Conservation (phyloP, 805 yeast genomes). For the Candida pseudoglaebosa region DNA sequence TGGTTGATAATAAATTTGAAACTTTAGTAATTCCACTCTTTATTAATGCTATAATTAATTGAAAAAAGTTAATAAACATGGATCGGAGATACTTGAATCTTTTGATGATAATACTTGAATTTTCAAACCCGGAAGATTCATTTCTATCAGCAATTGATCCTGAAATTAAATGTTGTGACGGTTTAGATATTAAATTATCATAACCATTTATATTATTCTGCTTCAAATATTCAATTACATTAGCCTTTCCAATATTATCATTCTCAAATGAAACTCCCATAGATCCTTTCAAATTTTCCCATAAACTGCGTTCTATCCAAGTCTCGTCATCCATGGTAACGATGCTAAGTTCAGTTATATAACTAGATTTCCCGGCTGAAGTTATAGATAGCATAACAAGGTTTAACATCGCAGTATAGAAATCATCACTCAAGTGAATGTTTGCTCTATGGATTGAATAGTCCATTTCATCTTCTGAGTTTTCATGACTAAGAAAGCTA, state of each 20-base stretch:
- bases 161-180: conserved; percentile 21
- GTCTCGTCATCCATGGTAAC: conserved; percentile 49
- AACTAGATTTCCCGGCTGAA: conserved; percentile 65
- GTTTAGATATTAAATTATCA: conserved; percentile 26
- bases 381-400: conserved; percentile 61
- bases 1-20: neutral
- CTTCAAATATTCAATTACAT: conserved; percentile 8
- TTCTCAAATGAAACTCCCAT: neutral
- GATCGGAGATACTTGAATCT: conserved; percentile 18
- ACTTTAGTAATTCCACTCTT: conserved; percentile 9
- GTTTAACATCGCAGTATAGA: conserved; percentile 57
- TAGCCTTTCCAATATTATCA: neutral
- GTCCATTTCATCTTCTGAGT: conserved; percentile 16
- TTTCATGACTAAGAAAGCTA: conserved; percentile 22
- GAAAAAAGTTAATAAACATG: conserved; percentile 16
- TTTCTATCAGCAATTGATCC: conserved; percentile 10
- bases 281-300: conserved; percentile 12
- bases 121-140: conserved; percentile 3
- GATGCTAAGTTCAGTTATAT: conserved; percentile 53
- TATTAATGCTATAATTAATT: conserved; percentile 19
- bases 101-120: conserved; percentile 16
- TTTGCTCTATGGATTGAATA: conserved; percentile 25
- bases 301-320: conserved; percentile 46
- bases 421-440: conserved; percentile 54
- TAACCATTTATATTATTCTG: conserved; percentile 18